phyloP scores from a whole-genome alignment of 352 stramenopile genomes.

The Pythium scleroteichum region DNA sequence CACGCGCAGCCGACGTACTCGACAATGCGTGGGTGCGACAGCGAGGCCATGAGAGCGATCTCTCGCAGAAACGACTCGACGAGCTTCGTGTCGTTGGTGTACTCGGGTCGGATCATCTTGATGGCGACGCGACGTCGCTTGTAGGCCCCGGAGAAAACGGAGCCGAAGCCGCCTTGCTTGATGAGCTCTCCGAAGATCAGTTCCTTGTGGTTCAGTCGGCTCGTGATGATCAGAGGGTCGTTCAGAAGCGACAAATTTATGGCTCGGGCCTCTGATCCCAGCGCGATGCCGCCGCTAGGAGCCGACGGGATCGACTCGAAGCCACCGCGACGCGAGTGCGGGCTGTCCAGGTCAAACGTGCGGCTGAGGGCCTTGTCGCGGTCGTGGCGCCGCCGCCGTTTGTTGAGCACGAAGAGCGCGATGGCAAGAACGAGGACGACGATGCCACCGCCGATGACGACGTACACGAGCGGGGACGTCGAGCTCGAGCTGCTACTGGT shows the following conservation, averaged over 20 bases:
- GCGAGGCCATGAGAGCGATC: slow-evolving; percentile 59
- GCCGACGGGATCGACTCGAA: too few species aligned
- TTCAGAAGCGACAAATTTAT: slow-evolving; percentile 35
- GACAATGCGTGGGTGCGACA: slow-evolving; percentile 61
- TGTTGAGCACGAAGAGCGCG: neutral
- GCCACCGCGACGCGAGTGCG: too few species aligned
- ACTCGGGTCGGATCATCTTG: slow-evolving; percentile 53
- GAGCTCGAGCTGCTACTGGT: neutral
- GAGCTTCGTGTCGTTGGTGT: slow-evolving; percentile 14
- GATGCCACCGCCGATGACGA: slow-evolving; percentile 6
- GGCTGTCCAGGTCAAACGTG: too few species aligned
- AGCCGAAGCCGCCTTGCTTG: slow-evolving; percentile 57
- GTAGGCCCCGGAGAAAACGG: slow-evolving; percentile 62
- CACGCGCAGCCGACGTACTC: slow-evolving; percentile 70
- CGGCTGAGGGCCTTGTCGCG: too few species aligned
- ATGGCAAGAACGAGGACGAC: neutral
- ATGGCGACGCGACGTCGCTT: slow-evolving; percentile 56
- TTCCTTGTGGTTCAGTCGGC: slow-evolving; percentile 60
- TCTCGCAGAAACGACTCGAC: slow-evolving; percentile 66
- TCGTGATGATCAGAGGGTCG: slow-evolving; percentile 51
- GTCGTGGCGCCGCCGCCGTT: neutral
- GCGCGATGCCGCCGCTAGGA: too few species aligned
- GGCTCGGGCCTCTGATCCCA: slow-evolving; percentile 31
- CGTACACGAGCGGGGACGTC: neutral
- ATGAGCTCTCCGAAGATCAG: slow-evolving; percentile 53